Base-by-base conservation (phyloP, 108 stramenopile species). In the Cyclotella atomus region DNA sequence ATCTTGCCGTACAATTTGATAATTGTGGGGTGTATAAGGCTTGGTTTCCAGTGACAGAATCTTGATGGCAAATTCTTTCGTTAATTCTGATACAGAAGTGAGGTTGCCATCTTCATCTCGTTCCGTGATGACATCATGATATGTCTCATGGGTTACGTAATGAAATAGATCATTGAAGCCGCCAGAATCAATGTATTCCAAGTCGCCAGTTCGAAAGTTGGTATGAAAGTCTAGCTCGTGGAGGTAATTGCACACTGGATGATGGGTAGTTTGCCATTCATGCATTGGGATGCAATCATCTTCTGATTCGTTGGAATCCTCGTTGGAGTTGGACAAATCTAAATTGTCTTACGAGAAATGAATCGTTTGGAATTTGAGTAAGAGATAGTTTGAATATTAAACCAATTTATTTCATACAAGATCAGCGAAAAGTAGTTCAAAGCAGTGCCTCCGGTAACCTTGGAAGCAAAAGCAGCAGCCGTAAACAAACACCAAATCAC, bases 201-300 rank as follows among this genome's bases (percentile, higher is more conserved):
- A 63, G 24, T 59, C 59, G 20, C 41, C 56, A 0, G 66, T 38
- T 6, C 34, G 46, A 19, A 30, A 46, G 21, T 69, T 75, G 16
- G 29, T 23, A 19, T 29, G 35, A 55, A 79, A 68, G 50, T 81
- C 79, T 9, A 81, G 14, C 50, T 81, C 79, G 34, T 81, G 79
- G 23, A 81, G 46, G 38, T 17, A 25, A 36, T 76, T 81, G 41
- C 79, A 76, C 20, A 34, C 63, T 1, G 79, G 79, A 43, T 71
- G 70, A 23, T 54, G 65, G 0, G 62, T 54, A 12, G 19, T 19
- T 52, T 76, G 75, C 75, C 75, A 81, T 36, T 34, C 2, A 5
- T 70, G 69, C 79, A 81, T 81, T 8, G 79, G 79, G 34, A 76
- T 44, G 32, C 79, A 81, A n/a, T 79, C 78, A 23, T 25, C 62